Conservation (phyloP, 306 rosid genomes). For the Cucumis cinereus region DNA sequence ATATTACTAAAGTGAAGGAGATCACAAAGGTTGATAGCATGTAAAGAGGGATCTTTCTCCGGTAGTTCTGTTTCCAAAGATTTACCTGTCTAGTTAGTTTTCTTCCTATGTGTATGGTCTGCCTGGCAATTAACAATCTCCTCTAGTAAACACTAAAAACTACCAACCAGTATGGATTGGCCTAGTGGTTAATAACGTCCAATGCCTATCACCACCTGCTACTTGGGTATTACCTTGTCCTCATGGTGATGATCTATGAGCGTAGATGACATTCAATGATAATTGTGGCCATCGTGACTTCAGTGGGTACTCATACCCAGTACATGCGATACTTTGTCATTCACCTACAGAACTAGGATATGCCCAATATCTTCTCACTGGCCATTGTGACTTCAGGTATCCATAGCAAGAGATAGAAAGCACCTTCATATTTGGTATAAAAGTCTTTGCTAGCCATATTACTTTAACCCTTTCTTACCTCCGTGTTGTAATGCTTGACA, state of each 20-base stretch:
- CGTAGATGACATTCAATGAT: too few relatives aligned
- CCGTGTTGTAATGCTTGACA: not conserved
- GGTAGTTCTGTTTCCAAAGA: not conserved
- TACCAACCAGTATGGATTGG: not conserved
- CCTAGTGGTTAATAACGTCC: not conserved
- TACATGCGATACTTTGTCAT: too few relatives aligned
- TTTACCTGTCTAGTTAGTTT: not conserved
- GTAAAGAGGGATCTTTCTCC: not conserved
- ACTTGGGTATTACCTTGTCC: not conserved
- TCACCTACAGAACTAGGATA: not conserved
- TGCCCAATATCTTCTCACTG: not conserved
- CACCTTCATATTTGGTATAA: not conserved
- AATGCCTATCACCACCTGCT: not conserved
- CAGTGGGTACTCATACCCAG: too few relatives aligned
- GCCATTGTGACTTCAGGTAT: not conserved
- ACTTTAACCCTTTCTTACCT: not conserved
- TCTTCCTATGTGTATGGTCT: not conserved
- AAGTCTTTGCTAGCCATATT: not conserved
- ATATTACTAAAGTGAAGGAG: not conserved
- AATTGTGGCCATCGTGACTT: too few relatives aligned
- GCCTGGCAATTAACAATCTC: not conserved
- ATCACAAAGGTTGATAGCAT: not conserved
- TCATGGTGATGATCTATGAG: not conserved
- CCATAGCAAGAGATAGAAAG: not conserved
- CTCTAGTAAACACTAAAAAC: not conserved